Base-by-base conservation (phyloP, 192 early-diverging fungal species). In the Endogone sp. region DNA sequence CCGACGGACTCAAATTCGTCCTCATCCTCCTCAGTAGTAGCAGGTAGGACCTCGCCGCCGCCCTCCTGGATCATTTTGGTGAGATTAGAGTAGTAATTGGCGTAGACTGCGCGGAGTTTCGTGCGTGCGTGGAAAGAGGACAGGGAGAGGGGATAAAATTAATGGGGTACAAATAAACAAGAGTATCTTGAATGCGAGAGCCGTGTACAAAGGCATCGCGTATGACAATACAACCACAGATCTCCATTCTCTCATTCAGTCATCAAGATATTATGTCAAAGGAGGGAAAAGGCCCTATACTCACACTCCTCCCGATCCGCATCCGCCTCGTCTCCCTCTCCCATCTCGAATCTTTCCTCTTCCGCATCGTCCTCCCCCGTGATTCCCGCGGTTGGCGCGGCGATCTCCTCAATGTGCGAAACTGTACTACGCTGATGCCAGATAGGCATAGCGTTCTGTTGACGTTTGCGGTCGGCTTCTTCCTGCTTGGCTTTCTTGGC, bases 351-450 rank as follows among this genome's bases (percentile, higher is more conserved):
- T 37, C 62, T 21, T 26, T 81, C 82, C 55, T 81, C 74, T 29
- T 62, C 65, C 20, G 73, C 75, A 2, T 81, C 68, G 28, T 76
- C 68, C 2, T 75, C 69, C 13, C 61, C 66, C 16, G 79, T 77
- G 3, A 61, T 68, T 29, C 73, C 75, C 11, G 67, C 64, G 9
- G 61, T 58, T 60, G 78, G 70, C 9, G 75, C 70, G 31, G 75
- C 79, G 22, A 77, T 82, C 32, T 76, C 75, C 9, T 75, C 77
- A 10, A 66, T 62, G 22, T 85, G 84, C 8, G 90, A 90, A 0
- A 93, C 87, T 1, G 91, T 91, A 64, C 86, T 88, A 66, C 87
- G 88, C 28, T 85, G 84, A 71, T 93, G 91, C 91, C 91, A 93
- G 27, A 86, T 84, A 21, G 91, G 91, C 37, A 93, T 77, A 23